phyloP scores from a whole-genome alignment of 1,284 basidiomycete species.

The Peniophora sp. region DNA sequence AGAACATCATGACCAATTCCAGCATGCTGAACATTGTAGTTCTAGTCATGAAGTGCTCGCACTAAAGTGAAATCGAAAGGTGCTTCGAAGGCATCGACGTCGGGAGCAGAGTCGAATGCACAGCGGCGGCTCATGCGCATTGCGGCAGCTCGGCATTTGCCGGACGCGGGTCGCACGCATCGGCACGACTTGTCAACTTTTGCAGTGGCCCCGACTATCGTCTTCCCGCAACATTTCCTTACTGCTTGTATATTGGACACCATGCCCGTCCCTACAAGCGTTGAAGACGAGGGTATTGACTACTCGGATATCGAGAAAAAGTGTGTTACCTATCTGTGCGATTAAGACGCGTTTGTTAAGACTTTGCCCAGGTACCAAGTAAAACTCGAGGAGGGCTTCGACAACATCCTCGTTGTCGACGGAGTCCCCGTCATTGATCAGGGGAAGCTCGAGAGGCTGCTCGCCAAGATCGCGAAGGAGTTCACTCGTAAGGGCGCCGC shows the following conservation, averaged over 20 bases:
- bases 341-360: slow-evolving; percentile 8
- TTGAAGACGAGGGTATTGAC: slow-evolving; percentile 71
- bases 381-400: slow-evolving; percentile 74
- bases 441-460: slow-evolving; percentile 68
- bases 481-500: slow-evolving; percentile 75
- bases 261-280: slow-evolving; percentile 24
- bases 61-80: no score
- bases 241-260: neutral
- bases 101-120: no score
- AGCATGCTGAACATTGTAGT: no score
- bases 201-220: neutral
- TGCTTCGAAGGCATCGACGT: no score
- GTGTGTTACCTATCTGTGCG: slow-evolving; percentile 33
- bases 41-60: no score
- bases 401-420: slow-evolving; percentile 84
- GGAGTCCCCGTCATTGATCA: slow-evolving; percentile 83
- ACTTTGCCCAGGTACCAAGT: slow-evolving; percentile 62
- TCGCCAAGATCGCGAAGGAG: slow-evolving; percentile 75
- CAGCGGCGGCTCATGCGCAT: no score
- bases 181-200: no score
- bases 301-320: slow-evolving; percentile 93
- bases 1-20: no score
- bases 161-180: no score
- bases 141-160: no score
- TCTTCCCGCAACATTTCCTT: neutral